A percentile compares a stretch with the other conserved stretches of the same genome.
Conservation (phyloP, 176 grass and related monocot genomes). For the Aegilops umbellulata region DNA sequence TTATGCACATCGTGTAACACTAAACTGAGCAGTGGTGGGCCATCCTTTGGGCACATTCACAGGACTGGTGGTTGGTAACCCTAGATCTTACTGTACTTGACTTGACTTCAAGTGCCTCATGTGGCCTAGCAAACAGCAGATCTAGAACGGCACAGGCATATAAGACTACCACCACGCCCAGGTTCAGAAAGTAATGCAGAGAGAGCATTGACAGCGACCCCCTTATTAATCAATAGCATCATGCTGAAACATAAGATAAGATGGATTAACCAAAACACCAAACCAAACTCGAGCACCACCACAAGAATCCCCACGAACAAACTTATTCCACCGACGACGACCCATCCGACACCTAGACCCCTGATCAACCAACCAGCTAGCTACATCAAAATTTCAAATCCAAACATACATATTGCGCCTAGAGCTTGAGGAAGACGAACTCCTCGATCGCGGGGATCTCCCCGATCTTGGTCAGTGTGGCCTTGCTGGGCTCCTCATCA, state of each 20-base stretch:
- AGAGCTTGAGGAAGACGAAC: conserved; percentile 91
- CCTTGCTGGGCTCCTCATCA: conserved; percentile 62
- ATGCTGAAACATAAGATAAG: background rate
- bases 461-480: conserved; percentile 67
- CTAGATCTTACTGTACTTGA: background rate
- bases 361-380: conserved; percentile 4
- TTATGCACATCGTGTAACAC: too few relatives aligned
- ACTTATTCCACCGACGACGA: conserved; percentile 43
- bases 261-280: background rate
- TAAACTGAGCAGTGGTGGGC: too few relatives aligned
- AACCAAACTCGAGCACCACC: conserved; percentile 1
- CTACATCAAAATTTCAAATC: conserved; percentile 31
- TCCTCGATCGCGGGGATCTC: conserved; percentile 79
- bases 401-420: conserved; percentile 25
- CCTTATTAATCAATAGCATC: conserved; percentile 43
- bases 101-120: background rate
- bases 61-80: background rate
- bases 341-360: conserved; percentile 18
- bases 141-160: background rate
- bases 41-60: background rate
- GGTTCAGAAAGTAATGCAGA: background rate
- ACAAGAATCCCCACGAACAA: background rate
- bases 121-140: background rate
- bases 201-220: background rate
- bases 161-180: background rate